These are phyloP conservation scores for Ustilago xerochloae DNA, from an alignment of 1,284 basidiomycete genomes.

Conservation along the genomic window DNA sequence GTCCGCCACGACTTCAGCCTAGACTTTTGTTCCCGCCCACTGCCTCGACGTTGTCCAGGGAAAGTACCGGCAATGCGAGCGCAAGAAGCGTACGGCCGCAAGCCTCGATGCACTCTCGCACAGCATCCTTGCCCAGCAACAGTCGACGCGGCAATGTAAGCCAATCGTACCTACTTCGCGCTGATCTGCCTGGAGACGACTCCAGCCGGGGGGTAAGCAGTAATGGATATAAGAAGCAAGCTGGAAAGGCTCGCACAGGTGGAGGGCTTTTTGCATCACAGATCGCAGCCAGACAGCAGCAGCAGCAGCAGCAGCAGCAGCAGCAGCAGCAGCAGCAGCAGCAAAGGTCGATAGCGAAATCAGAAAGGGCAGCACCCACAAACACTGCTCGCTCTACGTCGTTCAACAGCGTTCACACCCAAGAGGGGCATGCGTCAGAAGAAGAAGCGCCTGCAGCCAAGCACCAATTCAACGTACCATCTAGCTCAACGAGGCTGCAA, in stretches of 20 bases:
- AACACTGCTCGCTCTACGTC: not conserved
- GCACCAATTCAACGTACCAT: slow-evolving; percentile 1
- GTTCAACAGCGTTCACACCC: not conserved
- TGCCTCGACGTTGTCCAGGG: not conserved
- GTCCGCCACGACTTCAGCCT: slow-evolving; percentile 42
- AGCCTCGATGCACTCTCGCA: too few species aligned
- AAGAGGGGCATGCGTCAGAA: not conserved
- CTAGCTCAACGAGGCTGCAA: slow-evolving; percentile 18
- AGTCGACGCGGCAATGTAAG: not conserved
- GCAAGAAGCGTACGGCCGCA: not conserved
- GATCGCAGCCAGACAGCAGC: slow-evolving; percentile 22
- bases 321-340: not conserved
- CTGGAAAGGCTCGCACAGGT: slow-evolving; percentile 1
- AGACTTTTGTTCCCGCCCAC: slow-evolving; percentile 40
- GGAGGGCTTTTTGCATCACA: slow-evolving; percentile 37
- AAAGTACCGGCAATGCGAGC: not conserved
- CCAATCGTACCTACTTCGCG: slow-evolving; percentile 1
- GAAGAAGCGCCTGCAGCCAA: not conserved
- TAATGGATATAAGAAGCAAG: slow-evolving; percentile 6
- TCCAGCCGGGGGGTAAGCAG: slow-evolving; percentile 11
- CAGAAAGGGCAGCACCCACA: not conserved
- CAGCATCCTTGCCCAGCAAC: too few species aligned
- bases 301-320: not conserved
- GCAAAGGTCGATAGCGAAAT: not conserved
- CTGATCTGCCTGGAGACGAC: slow-evolving; percentile 13